Base-by-base conservation (phyloP, 2,329 filamentous ascomycete species). In the Daldinia sp. region DNA sequence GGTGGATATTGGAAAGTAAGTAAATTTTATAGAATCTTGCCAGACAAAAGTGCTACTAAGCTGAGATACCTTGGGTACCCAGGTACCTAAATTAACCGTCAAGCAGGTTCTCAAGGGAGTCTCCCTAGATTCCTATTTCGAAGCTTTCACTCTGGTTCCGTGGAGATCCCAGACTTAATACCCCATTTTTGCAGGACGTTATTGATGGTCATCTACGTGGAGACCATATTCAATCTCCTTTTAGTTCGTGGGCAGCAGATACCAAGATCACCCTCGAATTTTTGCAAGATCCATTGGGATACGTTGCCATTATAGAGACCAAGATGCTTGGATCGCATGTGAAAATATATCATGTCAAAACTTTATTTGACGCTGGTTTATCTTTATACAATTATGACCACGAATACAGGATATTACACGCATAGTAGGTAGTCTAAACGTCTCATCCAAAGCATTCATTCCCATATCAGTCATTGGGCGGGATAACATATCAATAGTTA, bases 231-330 rank as follows among this genome's bases (percentile, higher is more conserved):
- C 8, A 7, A 9, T 51, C 50, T 5, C 25, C 3, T n/a, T 63
- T 63, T 27, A 63, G 61, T 23, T 63, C 61, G 9, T 63, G 61
- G 55, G 55, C 56, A 8, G 56, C 61, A 29, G 43, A 56, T 41
- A 23, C 56, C 19, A 10, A 9, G n/a, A 13, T 34, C 6, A 50
- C 60, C 2, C 11, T 56, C 7, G 1, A 1, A 23, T 51, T 34
- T 30, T 45, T 30, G 25, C n/a, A 3, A 4, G 9, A 32, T 1
- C 1, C n/a, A 2, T 19, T 8, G 5, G 32, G 41, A 4, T 29
- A 37, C 19, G 47, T 61, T 39, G 52, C 52, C 61, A 58, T 51
- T 21, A 43, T 65, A 17, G 58, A 65, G 17, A 63, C 58, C 10
- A 57, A 39, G 13, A 13, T 62, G 5, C 17, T 65, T 19, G 45